A percentile compares a stretch with the other conserved stretches of the same genome.
Conservation (phyloP, 306 rosid genomes). For the Abrus pulchellus region DNA sequence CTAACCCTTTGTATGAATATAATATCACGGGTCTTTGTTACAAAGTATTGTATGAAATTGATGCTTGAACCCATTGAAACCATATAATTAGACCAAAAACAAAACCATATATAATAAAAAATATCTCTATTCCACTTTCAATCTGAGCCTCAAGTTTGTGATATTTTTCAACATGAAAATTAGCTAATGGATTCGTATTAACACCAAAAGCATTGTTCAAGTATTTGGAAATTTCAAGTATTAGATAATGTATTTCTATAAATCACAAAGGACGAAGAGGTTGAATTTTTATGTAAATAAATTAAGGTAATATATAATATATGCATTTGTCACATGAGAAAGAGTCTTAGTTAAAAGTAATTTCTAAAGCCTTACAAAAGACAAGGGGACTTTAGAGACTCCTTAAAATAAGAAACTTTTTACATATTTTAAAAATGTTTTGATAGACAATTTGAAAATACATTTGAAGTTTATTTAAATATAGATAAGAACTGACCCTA, state of each 20-base stretch:
- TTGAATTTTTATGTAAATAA: slow-evolving; percentile 20
- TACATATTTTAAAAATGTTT: not conserved
- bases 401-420: slow-evolving; percentile 1
- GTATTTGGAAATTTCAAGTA: slow-evolving; percentile 26
- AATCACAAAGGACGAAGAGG: not conserved
- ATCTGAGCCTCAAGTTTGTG: slow-evolving; percentile 41
- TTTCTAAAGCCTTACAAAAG: not conserved
- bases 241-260: not conserved
- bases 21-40: slow-evolving; percentile 23
- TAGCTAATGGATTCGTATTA: slow-evolving; percentile 10
- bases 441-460: not conserved
- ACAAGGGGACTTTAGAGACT: not conserved
- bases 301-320: not conserved
- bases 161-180: not conserved
- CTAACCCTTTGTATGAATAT: slow-evolving; percentile 35
- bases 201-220: slow-evolving; percentile 21
- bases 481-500: not conserved
- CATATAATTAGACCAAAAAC: slow-evolving; percentile 34
- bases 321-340: slow-evolving; percentile 5
- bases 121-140: slow-evolving; percentile 43
- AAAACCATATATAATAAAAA: slow-evolving; percentile 29
- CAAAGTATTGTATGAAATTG: slow-evolving; percentile 46
- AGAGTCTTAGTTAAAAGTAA: not conserved
- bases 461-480: not conserved
- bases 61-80: slow-evolving; percentile 45